Evolutionary conservation across 2,329 filamentous ascomycete species (phyloP).

Genomic region (Xylaria sp.): DNA sequence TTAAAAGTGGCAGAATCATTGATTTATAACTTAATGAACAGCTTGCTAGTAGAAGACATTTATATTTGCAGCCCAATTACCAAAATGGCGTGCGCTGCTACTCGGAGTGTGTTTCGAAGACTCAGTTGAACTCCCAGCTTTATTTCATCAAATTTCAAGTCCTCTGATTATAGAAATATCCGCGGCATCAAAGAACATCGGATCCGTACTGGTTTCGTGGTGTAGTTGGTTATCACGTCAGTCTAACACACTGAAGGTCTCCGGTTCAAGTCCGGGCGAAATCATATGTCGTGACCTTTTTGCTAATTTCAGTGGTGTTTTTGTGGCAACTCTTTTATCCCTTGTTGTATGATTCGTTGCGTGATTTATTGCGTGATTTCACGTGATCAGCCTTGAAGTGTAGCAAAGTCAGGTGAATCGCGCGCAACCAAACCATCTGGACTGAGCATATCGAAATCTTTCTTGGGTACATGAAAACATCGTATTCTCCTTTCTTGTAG

Average conservation of each 20-base stretch:
- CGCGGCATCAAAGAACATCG: no score
- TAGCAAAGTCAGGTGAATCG: not conserved
- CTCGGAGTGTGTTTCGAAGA: no score
- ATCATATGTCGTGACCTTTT: slow-evolving; percentile 35
- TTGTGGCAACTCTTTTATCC: no score
- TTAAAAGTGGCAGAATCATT: no score
- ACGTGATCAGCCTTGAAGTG: slow-evolving; percentile 31
- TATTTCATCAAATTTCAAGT: no score
- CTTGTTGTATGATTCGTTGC: not conserved
- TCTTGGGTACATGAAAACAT: not conserved
- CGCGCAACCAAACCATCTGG: not conserved
- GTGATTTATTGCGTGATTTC: slow-evolving; percentile 36
- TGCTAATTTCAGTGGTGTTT: not conserved
- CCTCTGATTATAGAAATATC: no score
- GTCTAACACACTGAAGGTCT: slow-evolving; percentile 58
- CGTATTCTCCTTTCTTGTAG: not conserved
- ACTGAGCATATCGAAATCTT: not conserved
- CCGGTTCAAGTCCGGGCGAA: slow-evolving; percentile 51
- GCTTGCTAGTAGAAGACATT: no score
- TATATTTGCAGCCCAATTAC: no score
- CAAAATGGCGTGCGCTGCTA: no score
- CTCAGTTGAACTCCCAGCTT: no score
- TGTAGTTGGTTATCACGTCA: slow-evolving; percentile 61
- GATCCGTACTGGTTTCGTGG: slow-evolving; percentile 49
- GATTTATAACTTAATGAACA: no score